Evolutionary conservation across 495 filamentous ascomycete species (phyloP).

Genomic region (Aspergillus campestris): DNA sequence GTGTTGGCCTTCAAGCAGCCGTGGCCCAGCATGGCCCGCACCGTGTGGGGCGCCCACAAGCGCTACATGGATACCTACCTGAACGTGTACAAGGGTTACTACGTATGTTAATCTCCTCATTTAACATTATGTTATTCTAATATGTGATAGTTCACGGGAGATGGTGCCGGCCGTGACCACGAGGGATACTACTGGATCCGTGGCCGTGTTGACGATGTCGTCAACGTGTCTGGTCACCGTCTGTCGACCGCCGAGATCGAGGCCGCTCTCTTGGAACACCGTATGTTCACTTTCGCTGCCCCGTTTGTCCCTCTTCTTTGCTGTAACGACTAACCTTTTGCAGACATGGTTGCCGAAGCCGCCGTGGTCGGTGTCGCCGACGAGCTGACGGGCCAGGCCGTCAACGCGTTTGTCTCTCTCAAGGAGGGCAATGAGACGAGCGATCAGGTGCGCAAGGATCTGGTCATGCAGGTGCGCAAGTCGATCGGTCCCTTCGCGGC

Average conservation of each 20-base stretch:
- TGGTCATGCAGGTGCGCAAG: conserved; percentile 90
- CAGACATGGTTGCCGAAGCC: conserved; percentile 69
- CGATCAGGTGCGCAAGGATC: conserved; percentile 83
- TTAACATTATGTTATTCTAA: conserved; percentile 18
- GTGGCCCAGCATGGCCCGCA: conserved; percentile 98
- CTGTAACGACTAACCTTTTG: conserved; percentile 6
- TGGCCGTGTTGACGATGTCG: conserved; percentile 95
- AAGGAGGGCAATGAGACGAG: conserved; percentile 75
- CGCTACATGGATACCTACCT: conserved; percentile 98
- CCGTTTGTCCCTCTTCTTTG: not conserved
- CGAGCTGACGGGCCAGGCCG: conserved; percentile 90
- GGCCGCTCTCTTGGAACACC: conserved; percentile 88
- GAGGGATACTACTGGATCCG: conserved; percentile 99
- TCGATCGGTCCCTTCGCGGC: conserved; percentile 96
- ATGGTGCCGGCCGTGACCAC: conserved; percentile 93
- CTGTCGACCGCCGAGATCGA: conserved; percentile 97
- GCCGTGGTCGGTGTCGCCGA: conserved; percentile 92
- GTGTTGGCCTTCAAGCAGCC: conserved; percentile 96
- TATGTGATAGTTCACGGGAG: conserved; percentile 76
- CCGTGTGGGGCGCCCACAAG: conserved; percentile 96
- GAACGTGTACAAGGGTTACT: conserved; percentile 96
- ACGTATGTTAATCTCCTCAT: conserved; percentile 51
- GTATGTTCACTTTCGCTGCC: conserved; percentile 30
- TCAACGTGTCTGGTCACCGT: conserved; percentile 94
- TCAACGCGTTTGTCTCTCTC: conserved; percentile 92